phyloP scores from a whole-genome alignment of 2,329 filamentous ascomycete genomes.

The Aspergillus udagawae region DNA sequence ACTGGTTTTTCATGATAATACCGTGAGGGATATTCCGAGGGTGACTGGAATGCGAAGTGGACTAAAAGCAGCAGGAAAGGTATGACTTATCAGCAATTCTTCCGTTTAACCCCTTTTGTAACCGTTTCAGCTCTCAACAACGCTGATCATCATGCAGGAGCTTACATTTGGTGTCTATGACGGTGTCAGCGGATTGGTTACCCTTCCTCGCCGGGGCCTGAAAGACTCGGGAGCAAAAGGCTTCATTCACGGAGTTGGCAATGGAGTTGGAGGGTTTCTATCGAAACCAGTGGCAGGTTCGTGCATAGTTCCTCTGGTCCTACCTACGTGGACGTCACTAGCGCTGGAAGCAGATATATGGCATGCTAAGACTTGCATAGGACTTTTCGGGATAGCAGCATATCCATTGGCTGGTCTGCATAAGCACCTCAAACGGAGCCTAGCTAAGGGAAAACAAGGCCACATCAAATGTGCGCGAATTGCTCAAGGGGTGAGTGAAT shows the following conservation, averaged over 20 bases:
- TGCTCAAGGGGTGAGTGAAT: no score
- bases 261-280: slow-evolving; percentile 75
- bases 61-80: slow-evolving; percentile 70
- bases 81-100: slow-evolving; percentile 14
- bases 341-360: no score
- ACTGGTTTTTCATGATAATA: slow-evolving; percentile 78
- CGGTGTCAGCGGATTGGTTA: slow-evolving; percentile 74
- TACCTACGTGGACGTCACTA: no score
- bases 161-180: slow-evolving; percentile 75
- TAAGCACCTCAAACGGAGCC: no score
- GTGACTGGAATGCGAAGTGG: slow-evolving; percentile 75
- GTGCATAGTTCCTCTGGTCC: slow-evolving; percentile 15
- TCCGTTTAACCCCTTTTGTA: no score
- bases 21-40: slow-evolving; percentile 69
- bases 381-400: no score
- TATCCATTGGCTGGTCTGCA: no score
- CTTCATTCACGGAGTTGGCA: slow-evolving; percentile 73
- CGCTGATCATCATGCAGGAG: slow-evolving; percentile 41
- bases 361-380: no score
- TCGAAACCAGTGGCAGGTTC: slow-evolving; percentile 76
- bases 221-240: slow-evolving; percentile 64
- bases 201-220: slow-evolving; percentile 68
- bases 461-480: no score
- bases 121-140: not conserved
- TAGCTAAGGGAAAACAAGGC: no score